Evolutionary conservation across 371 early-diverging fungal genomes (phyloP).

Genomic region (Actinomortierella ambigua): DNA sequence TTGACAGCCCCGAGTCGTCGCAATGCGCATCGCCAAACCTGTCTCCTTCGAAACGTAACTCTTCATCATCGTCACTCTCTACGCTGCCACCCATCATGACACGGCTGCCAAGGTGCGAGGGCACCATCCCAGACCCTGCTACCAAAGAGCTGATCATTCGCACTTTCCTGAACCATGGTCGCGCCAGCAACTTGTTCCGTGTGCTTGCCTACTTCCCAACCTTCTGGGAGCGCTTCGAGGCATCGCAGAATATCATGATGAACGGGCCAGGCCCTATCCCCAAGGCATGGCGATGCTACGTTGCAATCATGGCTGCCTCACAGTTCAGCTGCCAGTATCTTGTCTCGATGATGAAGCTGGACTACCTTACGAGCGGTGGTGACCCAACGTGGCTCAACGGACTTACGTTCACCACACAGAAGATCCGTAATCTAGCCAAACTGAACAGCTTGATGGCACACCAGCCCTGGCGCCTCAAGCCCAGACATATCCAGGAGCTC

Average conservation of each 20-base stretch:
- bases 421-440: slow-evolving; percentile 56
- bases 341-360: slow-evolving; percentile 56
- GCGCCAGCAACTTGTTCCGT: slow-evolving; percentile 59
- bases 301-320: slow-evolving; percentile 69
- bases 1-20: slow-evolving; percentile 33
- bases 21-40: slow-evolving; percentile 29
- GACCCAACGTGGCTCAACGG: slow-evolving; percentile 67
- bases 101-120: slow-evolving; percentile 18
- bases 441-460: slow-evolving; percentile 58
- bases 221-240: slow-evolving; percentile 61
- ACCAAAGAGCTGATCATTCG: slow-evolving; percentile 54
- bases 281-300: slow-evolving; percentile 62
- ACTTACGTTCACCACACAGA: slow-evolving; percentile 54
- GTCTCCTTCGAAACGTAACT: slow-evolving; percentile 17
- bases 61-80: slow-evolving; percentile 30
- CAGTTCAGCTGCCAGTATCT: slow-evolving; percentile 67
- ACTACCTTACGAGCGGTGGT: slow-evolving; percentile 64
- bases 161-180: slow-evolving; percentile 60
- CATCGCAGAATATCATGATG: slow-evolving; percentile 49
- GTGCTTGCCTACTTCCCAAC: slow-evolving; percentile 69
- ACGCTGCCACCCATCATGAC: slow-evolving; percentile 11
- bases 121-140: slow-evolving; percentile 32
- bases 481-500: slow-evolving; percentile 51
- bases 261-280: slow-evolving; percentile 61
- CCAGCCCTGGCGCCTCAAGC: slow-evolving; percentile 65